Evolutionary conservation across 208 protist genomes (phyloP).

Genomic region (Crithidia expoeki): DNA sequence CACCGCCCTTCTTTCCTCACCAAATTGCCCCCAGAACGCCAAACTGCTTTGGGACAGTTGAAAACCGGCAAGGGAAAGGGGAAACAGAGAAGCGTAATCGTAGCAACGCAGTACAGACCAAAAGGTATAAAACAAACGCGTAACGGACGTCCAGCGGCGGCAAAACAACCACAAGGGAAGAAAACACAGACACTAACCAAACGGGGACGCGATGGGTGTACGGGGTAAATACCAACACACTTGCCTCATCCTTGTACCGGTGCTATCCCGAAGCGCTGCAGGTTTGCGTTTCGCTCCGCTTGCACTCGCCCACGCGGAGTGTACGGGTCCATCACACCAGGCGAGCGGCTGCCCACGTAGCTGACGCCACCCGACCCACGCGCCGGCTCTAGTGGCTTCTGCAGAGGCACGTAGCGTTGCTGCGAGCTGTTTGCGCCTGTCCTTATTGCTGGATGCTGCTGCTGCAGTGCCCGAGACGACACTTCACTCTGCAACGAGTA

Average conservation of each 20-base stretch:
- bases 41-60: too few relatives aligned
- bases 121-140: too few relatives aligned
- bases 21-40: too few relatives aligned
- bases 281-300: slow-evolving; percentile 25
- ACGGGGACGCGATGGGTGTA: not conserved
- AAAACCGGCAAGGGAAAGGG: not conserved
- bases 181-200: not conserved
- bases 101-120: too few relatives aligned
- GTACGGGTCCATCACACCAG: not conserved
- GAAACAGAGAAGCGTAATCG: too few relatives aligned
- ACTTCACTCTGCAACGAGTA: slow-evolving; percentile 8
- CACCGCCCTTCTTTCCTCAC: too few relatives aligned
- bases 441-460: not conserved
- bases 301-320: not conserved
- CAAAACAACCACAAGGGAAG: too few relatives aligned
- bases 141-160: too few relatives aligned
- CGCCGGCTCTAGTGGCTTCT: slow-evolving; percentile 3
- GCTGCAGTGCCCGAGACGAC: not conserved
- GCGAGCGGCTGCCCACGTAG: not conserved
- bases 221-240: too few relatives aligned
- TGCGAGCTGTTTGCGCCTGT: slow-evolving; percentile 2
- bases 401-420: slow-evolving; percentile 24
- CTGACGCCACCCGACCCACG: not conserved
- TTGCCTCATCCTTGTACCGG: slow-evolving; percentile 25
- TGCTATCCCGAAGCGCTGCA: slow-evolving; percentile 47